phyloP scores from a whole-genome alignment of 345 rosid species.

The Linum trigynum region DNA sequence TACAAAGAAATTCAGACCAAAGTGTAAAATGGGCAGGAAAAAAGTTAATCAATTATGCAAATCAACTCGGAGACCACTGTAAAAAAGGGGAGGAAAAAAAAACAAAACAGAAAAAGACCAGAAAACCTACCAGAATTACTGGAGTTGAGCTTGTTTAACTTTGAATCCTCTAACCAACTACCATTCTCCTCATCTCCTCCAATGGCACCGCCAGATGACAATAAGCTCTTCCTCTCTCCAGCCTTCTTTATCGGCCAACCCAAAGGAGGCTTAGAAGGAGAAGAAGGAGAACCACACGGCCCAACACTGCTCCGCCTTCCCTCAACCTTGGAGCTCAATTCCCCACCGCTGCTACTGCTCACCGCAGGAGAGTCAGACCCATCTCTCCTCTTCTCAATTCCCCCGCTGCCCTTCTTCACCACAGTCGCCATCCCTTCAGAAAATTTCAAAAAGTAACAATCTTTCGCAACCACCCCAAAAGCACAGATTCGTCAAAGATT shows the following conservation, averaged over 20 bases:
- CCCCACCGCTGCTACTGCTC: constrained; percentile 32
- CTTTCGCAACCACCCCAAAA: background rate
- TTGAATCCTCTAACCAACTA: constrained; percentile 24
- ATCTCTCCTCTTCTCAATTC: constrained; percentile 30
- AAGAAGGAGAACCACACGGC: constrained; percentile 25
- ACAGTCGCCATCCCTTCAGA: constrained; percentile 41
- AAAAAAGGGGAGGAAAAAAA: background rate
- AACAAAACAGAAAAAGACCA: background rate
- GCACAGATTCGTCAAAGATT: constrained; percentile 10
- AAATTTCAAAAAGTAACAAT: background rate
- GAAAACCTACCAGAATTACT: constrained; percentile 41
- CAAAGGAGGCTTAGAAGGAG: constrained; percentile 28
- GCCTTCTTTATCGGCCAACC: constrained; percentile 96
- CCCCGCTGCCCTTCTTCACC: constrained; percentile 34
- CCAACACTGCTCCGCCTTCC: constrained; percentile 23
- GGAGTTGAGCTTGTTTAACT: constrained; percentile 28
- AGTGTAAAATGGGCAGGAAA: background rate
- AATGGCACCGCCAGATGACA: constrained; percentile 19
- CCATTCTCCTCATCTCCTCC: constrained; percentile 25
- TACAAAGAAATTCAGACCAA: background rate
- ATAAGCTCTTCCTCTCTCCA: constrained; percentile 33
- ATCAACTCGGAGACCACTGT: background rate
- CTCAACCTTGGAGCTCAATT: constrained; percentile 36
- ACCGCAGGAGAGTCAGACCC: constrained; percentile 23
- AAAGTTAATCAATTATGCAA: background rate